Percentiles rank a stretch among this genome's conserved stretches.
phyloP scores from a whole-genome alignment of 176 grass and related monocot genomes.

The Hordeum marinum region DNA sequence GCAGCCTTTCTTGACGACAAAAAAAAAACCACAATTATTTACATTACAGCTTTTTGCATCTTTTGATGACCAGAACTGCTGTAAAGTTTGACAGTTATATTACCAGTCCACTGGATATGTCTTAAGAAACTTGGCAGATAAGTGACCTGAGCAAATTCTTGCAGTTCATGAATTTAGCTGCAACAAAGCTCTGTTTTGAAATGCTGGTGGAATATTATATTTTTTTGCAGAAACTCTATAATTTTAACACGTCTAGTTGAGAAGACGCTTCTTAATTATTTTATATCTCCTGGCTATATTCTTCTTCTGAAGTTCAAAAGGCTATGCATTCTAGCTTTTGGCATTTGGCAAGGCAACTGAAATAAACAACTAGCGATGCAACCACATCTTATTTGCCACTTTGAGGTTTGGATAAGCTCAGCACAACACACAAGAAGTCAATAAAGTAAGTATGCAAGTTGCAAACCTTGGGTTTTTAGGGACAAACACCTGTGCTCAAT shows the following conservation, averaged over 20 bases:
- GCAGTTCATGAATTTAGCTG: not conserved
- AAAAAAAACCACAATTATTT: not conserved
- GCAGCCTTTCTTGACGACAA: not conserved
- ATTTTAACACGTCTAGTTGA: not conserved
- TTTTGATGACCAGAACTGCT: not conserved
- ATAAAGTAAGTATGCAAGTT: conserved; percentile 24
- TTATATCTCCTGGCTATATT: not conserved
- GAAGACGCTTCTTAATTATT: not conserved
- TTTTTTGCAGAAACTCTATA: not conserved
- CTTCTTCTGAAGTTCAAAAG: not conserved
- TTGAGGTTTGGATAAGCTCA: conserved; percentile 13
- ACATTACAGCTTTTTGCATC: not conserved
- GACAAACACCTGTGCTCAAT: conserved; percentile 52
- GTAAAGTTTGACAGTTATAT: conserved; percentile 3
- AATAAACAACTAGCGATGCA: not conserved
- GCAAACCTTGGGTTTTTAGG: conserved; percentile 19
- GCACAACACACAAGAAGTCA: conserved; percentile 1
- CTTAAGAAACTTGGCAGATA: not conserved
- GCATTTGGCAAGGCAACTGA: not conserved
- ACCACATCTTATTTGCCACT: conserved; percentile 6
- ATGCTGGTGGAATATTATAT: not conserved
- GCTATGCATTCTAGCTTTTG: not conserved
- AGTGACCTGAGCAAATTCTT: not conserved
- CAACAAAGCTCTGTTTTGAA: not conserved
- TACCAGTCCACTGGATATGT: not conserved